Percentiles rank a stretch among this genome's conserved stretches.
Evolutionary conservation across 352 stramenopile species (phyloP).

Genomic region (Saprolegnia parasitica): DNA sequence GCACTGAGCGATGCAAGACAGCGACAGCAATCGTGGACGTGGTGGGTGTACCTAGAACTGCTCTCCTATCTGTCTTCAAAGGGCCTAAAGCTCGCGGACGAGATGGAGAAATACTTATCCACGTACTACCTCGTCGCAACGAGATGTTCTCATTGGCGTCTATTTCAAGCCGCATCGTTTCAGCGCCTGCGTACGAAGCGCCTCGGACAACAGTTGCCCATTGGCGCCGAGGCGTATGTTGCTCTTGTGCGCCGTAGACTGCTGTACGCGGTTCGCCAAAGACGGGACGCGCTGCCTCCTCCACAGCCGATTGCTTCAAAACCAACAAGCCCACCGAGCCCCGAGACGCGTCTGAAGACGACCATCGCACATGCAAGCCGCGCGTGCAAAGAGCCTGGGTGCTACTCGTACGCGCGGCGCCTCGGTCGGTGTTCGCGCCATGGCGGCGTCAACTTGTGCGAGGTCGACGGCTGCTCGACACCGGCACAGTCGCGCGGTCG

Average conservation of each 20-base stretch:
- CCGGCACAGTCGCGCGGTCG: neutral
- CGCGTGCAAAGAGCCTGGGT: neutral
- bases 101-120: too few species aligned
- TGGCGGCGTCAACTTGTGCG: neutral
- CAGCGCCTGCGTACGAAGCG: neutral
- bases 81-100: too few species aligned
- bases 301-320: neutral
- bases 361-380: neutral
- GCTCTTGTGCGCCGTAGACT: neutral
- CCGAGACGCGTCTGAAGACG: neutral
- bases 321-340: too few species aligned
- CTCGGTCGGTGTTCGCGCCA: neutral
- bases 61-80: too few species aligned
- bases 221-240: neutral
- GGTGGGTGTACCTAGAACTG: too few species aligned
- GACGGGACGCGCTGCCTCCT: neutral
- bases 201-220: neutral
- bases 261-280: neutral
- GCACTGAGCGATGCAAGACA: too few species aligned
- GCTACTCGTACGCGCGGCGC: neutral
- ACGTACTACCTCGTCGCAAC: too few species aligned
- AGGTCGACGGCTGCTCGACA: conserved; percentile 6
- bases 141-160: too few species aligned
- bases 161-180: neutral
- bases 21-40: too few species aligned